Conservation (phyloP, 129 eudicot genomes). For the Flaveria sonorensis region DNA sequence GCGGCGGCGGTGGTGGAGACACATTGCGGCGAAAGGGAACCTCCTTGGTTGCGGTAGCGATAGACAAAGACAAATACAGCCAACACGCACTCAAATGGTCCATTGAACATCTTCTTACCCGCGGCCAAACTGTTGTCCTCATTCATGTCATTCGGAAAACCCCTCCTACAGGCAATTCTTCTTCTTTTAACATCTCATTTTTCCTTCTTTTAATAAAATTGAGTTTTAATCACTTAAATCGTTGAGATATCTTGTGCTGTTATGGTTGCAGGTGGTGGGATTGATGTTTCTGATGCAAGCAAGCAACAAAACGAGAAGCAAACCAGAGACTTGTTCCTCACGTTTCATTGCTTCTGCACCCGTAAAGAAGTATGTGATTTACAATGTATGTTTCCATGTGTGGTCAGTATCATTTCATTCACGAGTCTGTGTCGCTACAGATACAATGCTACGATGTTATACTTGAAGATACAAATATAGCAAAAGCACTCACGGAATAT, state of each 20-base stretch:
- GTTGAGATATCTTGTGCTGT: background rate
- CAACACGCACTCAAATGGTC: slow-evolving; percentile 62
- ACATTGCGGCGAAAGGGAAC: slow-evolving; percentile 21
- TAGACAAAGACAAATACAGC: slow-evolving; percentile 58
- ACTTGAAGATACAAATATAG: slow-evolving; percentile 64
- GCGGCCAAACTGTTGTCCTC: slow-evolving; percentile 50
- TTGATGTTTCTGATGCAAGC: slow-evolving; percentile 31
- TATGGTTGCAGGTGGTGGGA: slow-evolving; percentile 32
- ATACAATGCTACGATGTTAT: slow-evolving; percentile 63
- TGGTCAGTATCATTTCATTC: background rate
- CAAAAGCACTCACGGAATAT: slow-evolving; percentile 63
- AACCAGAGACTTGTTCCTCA: slow-evolving; percentile 60
- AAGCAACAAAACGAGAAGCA: slow-evolving; percentile 54
- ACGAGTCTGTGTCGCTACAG: slow-evolving; percentile 33
- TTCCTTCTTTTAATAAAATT: too few species aligned
- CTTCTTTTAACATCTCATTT: too few species aligned
- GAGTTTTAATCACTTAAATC: background rate
- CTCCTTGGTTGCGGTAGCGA: slow-evolving; percentile 57
- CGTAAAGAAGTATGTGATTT: slow-evolving; percentile 56
- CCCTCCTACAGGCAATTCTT: slow-evolving; percentile 28
- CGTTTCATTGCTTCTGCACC: slow-evolving; percentile 76
- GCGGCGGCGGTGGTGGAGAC: slow-evolving; percentile 18
- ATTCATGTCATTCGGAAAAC: slow-evolving; percentile 48
- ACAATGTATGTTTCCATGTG: background rate
- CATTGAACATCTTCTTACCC: slow-evolving; percentile 44